Evolutionary conservation across 75 land plant species (phyloP).

Genomic region (Picea sitchensis): DNA sequence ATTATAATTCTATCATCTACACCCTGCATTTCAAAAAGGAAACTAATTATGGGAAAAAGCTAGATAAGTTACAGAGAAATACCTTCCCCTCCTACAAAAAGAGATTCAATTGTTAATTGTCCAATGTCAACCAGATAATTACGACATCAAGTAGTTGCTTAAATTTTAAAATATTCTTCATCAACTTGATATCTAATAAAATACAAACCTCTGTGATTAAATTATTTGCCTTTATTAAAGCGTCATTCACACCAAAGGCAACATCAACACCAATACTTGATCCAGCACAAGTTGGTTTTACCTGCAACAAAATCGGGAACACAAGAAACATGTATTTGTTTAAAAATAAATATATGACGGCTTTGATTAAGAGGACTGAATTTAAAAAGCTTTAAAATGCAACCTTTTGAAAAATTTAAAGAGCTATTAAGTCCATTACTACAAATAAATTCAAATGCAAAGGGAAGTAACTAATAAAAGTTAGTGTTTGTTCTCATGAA

Average conservation of each 20-base stretch:
- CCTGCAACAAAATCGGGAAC: slow-evolving; percentile 30
- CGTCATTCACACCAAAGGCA: slow-evolving; percentile 68
- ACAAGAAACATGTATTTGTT: neutral
- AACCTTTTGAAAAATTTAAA: neutral
- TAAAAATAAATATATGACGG: neutral
- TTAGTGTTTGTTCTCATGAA: too few species aligned
- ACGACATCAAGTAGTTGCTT: neutral
- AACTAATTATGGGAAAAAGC: slow-evolving; percentile 1
- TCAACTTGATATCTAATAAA: neutral
- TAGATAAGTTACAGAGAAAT: neutral
- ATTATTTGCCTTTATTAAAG: slow-evolving; percentile 47
- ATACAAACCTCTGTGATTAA: slow-evolving; percentile 52
- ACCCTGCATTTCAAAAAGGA: slow-evolving; percentile 33
- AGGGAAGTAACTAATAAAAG: too few species aligned
- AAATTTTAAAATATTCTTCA: neutral
- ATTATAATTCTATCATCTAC: slow-evolving; percentile 69
- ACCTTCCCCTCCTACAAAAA: neutral
- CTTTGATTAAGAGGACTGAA: neutral
- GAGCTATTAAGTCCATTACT: neutral
- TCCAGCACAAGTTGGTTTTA: slow-evolving; percentile 77
- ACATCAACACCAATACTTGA: slow-evolving; percentile 85
- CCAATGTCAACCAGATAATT: neutral
- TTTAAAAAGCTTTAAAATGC: neutral
- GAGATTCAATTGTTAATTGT: neutral
- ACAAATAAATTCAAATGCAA: neutral